phyloP scores from a whole-genome alignment of 306 rosid species.

The Nissolia schottii region DNA sequence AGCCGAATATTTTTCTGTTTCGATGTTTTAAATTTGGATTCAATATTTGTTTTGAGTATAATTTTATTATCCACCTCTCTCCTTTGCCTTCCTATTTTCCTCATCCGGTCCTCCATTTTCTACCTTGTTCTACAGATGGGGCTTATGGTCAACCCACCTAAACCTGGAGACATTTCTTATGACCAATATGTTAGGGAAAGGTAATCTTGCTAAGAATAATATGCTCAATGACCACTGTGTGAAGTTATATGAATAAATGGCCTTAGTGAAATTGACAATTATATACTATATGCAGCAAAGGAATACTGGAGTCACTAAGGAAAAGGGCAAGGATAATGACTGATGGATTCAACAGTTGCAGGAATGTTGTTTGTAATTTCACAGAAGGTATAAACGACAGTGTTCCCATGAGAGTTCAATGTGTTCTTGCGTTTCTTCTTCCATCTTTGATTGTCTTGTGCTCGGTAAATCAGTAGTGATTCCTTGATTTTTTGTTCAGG shows the following conservation, averaged over 20 bases:
- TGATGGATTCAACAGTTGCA: constrained; percentile 97
- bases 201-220: constrained; percentile 40
- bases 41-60: neutral
- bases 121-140: constrained; percentile 74
- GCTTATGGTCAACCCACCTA: constrained; percentile 85
- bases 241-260: neutral
- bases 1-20: constrained; percentile 15
- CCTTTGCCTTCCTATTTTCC: constrained; percentile 7
- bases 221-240: neutral
- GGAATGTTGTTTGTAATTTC: constrained; percentile 94
- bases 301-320: constrained; percentile 85
- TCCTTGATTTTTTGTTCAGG: constrained; percentile 51
- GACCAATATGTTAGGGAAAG: constrained; percentile 83
- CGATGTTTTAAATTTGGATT: constrained; percentile 10
- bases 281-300: constrained; percentile 57
- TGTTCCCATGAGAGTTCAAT: neutral
- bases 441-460: neutral
- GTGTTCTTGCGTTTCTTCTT: neutral
- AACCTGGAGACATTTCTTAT: constrained; percentile 94
- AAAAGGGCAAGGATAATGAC: constrained; percentile 95
- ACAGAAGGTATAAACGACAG: constrained; percentile 70
- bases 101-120: constrained; percentile 16
- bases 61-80: neutral
- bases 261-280: constrained; percentile 19
- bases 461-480: constrained; percentile 6